Evolutionary conservation across 495 filamentous ascomycete species (phyloP).

Genomic region (Acidiella bohemica): DNA sequence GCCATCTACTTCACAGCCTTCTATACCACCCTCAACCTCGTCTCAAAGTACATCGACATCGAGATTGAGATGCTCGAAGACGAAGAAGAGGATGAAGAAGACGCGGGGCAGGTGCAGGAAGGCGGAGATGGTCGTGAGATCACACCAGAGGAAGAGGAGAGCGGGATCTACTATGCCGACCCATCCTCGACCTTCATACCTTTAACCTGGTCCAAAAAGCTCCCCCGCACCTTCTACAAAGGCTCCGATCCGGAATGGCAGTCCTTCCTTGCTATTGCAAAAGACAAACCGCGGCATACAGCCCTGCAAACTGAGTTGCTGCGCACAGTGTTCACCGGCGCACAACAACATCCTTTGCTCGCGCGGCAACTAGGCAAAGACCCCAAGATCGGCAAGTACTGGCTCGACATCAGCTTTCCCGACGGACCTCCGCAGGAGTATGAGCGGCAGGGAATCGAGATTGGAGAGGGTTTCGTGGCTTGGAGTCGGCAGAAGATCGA

Average conservation of each 20-base stretch:
- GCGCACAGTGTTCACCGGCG: constrained; percentile 28
- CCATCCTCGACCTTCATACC: constrained; percentile 48
- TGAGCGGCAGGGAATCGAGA: constrained; percentile 46
- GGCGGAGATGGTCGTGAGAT: constrained; percentile 6
- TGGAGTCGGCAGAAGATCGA: constrained; percentile 38
- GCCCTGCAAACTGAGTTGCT: constrained; percentile 42
- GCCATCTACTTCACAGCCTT: constrained; percentile 12
- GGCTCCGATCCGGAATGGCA: constrained; percentile 58
- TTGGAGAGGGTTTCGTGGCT: constrained; percentile 39
- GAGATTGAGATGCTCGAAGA: constrained; percentile 15
- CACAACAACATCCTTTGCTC: constrained; percentile 15
- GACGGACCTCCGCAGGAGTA: constrained; percentile 45
- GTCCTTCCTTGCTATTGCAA: constrained; percentile 45
- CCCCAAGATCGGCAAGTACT: constrained; percentile 36
- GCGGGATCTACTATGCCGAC: constrained; percentile 20
- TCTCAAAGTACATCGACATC: constrained; percentile 13
- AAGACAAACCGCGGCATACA: constrained; percentile 35
- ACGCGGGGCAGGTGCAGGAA: constrained; percentile 6
- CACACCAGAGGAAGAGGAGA: constrained; percentile 17
- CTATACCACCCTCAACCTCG: constrained; percentile 10
- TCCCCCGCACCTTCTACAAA: constrained; percentile 40
- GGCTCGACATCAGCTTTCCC: constrained; percentile 50
- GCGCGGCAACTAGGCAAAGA: constrained; percentile 36
- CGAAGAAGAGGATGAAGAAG: constrained; percentile 12
- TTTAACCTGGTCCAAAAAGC: constrained; percentile 40